These are phyloP conservation scores for Salix brachista DNA, from an alignment of 345 rosid genomes.

Conservation along the genomic window DNA sequence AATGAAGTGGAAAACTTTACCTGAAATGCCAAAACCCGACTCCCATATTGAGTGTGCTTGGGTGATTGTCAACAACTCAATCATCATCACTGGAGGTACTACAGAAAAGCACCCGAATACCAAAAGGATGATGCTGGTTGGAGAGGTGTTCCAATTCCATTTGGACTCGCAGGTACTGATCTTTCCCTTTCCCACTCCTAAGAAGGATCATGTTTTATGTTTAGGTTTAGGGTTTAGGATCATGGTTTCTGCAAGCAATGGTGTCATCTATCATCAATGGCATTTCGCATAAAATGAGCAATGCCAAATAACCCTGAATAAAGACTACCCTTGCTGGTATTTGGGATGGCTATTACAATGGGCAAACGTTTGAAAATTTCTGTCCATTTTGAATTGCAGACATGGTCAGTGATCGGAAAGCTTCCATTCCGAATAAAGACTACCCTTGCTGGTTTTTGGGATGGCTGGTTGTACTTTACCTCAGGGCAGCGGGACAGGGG, in stretches of 20 bases:
- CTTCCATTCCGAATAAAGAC: conserved; percentile 80
- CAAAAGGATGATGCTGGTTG: conserved; percentile 71
- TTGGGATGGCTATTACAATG: neutral
- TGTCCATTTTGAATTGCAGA: conserved; percentile 37
- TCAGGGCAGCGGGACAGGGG: conserved; percentile 87
- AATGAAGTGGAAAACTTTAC: conserved; percentile 66
- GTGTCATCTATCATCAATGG: neutral
- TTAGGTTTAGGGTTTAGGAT: too few species aligned
- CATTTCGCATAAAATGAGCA: neutral
- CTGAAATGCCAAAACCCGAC: conserved; percentile 76
- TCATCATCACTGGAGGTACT: conserved; percentile 70
- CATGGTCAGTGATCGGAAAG: conserved; percentile 80
- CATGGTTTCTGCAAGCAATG: neutral
- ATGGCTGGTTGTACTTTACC: conserved; percentile 76
- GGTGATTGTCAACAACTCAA: conserved; percentile 70
- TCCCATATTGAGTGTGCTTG: conserved; percentile 83
- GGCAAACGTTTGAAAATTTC: neutral
- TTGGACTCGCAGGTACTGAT: conserved; percentile 50
- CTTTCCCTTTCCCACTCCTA: conserved; percentile 3
- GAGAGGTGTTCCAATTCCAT: conserved; percentile 69
- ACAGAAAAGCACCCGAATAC: conserved; percentile 78
- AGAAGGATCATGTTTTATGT: neutral
- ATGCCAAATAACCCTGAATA: neutral
- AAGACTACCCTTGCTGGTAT: too few species aligned
- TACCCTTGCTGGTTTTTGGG: conserved; percentile 58